Base-by-base conservation (phyloP, 495 filamentous ascomycete genomes). In the Parathielavia appendiculata region DNA sequence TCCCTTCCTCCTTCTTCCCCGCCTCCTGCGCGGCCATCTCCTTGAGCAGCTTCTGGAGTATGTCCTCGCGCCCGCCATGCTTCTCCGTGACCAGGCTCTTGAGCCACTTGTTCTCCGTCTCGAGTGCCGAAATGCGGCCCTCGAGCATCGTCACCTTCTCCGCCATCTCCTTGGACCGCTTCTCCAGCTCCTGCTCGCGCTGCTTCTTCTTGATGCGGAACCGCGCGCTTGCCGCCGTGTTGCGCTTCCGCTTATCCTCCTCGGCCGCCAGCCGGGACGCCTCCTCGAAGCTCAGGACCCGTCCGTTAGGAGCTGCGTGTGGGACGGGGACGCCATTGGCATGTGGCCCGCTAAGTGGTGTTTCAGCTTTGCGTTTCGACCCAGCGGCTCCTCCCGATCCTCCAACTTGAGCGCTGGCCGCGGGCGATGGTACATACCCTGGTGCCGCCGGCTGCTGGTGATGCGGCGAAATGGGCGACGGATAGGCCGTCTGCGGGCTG, bases 161-260 rank as follows among this genome's bases (percentile, higher is more conserved):
- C 9, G 81, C 83, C 69, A 95, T 90, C 64, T 97, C 93, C 73
- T 95, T 92, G 57, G 93, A 88, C 46, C 84, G 84, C 55, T 86
- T 86, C 76, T 97, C 93, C 58, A 98, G 87, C 4, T 88, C 86
- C 69, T 93, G 89, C 76, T 98, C 93, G 54, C 93, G 89, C 74
- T 95, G 90, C 83, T 98, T 98, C 89, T 98, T 98, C 83, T 98
- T 98, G 66, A 95, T 84, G 56, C 93, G 88, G 83, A 98, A 98
- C 54, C 93, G 88, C 20, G 93, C 93, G 50, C 83, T 88, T 43
- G 93, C 93, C 38, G 93, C 93, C 1, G 93, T 98, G 74, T 98
- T 98, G 60, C 93, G 88, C 46, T 92, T 86, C 12, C 93, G 89
- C 71, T 97, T 97, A 72, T 98, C 93, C 76, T 98, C 93, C 73